Evolutionary conservation across 352 stramenopile species (phyloP), one percentile per base, ranked within the genome.

Genomic region (Globisporangium nodosum): DNA sequence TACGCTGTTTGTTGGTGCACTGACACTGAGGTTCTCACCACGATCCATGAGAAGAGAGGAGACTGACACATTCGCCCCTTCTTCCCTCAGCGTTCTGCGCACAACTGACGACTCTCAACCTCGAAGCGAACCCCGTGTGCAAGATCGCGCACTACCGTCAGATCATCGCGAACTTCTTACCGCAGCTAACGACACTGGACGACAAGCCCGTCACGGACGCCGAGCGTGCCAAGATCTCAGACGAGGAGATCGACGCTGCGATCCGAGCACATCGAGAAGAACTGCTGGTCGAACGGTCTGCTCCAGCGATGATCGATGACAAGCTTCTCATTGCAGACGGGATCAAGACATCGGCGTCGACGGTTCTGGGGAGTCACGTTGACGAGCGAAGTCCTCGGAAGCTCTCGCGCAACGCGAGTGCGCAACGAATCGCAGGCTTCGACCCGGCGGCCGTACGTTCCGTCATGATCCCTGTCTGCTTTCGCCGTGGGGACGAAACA

Each of bases 161-260:
- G 20, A 88, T 92, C 54, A 58, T 90, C 27, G 71, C 65, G 27
- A 90, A 73, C 31, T 89, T 90, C 52, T 61, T 92, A n/a, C 86
- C 83, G 13, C 81, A 92, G 42, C 68, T 94, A 6, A 56, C 56
- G n/a, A 73, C 64, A 1, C 63, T 93, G 27, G 87, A 93, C 54
- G 71, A 76, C 31, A 63, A 71, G 54, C 35, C 51, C 1, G 59
- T 90, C 39, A 72, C 68, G 0, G 47, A 73, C 1, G 61, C 48
- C 15, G 81, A 91, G 16, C 64, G 65, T 1, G 16, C 27, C 5
- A 74, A 76, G 54, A 63, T 92, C 18, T 65, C 72, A 8, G 80
- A 89, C 33, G 65, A 68, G 1, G 65, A 73, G 1, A 78, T 88
- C 49, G 76, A 90, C 43, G 61, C 58, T 7, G 68, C 68, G 3